Percentiles rank a stretch among this genome's conserved stretches.
phyloP scores from a whole-genome alignment of 495 filamentous ascomycete species.

The Letharia lupina region DNA sequence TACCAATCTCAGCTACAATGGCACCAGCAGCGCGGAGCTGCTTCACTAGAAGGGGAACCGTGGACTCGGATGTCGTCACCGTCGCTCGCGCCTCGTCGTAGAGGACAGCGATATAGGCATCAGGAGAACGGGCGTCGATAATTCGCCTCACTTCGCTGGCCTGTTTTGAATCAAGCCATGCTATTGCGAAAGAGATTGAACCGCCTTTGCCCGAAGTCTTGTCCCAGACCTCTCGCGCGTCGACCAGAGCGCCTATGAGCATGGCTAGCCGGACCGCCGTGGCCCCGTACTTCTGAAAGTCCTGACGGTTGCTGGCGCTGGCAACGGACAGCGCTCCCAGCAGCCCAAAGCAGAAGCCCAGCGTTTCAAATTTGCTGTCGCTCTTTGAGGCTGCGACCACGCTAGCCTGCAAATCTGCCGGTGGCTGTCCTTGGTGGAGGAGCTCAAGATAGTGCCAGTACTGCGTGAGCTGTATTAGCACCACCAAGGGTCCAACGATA shows the following conservation, averaged over 20 bases:
- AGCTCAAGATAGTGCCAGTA: conserved; percentile 26
- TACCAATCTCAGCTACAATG: conserved; percentile 13
- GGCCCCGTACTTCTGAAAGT: conserved; percentile 33
- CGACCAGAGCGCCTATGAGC: conserved; percentile 36
- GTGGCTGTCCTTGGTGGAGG: background rate
- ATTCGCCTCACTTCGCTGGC: conserved; percentile 21
- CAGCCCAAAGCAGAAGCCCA: conserved; percentile 42
- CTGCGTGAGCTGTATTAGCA: conserved; percentile 28
- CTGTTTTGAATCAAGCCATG: conserved; percentile 25
- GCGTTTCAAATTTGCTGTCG: conserved; percentile 28
- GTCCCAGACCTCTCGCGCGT: conserved; percentile 32
- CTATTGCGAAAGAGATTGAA: conserved; percentile 27
- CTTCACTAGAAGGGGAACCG: conserved; percentile 12
- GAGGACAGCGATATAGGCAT: conserved; percentile 20
- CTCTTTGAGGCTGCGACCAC: conserved; percentile 14
- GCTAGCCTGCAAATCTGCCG: conserved; percentile 9
- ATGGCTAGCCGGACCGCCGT: conserved; percentile 35
- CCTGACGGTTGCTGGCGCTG: conserved; percentile 18
- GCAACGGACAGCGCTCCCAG: conserved; percentile 35
- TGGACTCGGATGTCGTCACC: conserved; percentile 11
- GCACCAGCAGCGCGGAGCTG: conserved; percentile 13
- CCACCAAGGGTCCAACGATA: conserved; percentile 29
- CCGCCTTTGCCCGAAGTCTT: conserved; percentile 12
- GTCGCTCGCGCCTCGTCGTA: conserved; percentile 23
- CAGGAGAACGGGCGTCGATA: conserved; percentile 15